Conservation (phyloP, 495 filamentous ascomycete species). For the Penicillium parvum region DNA sequence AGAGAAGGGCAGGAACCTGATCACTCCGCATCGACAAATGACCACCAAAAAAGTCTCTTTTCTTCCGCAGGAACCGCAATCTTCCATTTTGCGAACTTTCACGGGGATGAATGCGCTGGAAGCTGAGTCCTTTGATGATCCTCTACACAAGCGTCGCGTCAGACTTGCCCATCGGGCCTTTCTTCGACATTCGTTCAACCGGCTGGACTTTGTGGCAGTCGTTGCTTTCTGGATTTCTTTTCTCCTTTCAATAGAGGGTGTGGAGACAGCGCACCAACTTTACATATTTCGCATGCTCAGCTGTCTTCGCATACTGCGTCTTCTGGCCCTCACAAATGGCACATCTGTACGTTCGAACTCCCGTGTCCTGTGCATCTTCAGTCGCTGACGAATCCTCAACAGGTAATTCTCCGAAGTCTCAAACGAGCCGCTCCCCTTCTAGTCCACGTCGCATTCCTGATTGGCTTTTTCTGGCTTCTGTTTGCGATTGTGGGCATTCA, state of each 20-base stretch:
- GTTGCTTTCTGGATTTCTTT: slow-evolving; percentile 94
- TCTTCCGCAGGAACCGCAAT: slow-evolving; percentile 44
- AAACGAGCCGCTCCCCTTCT: slow-evolving; percentile 93
- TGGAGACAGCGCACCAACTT: slow-evolving; percentile 64
- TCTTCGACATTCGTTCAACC: slow-evolving; percentile 90
- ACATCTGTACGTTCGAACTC: slow-evolving; percentile 58
- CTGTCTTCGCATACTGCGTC: slow-evolving; percentile 82
- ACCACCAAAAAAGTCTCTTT: slow-evolving; percentile 49
- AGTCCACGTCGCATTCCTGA: slow-evolving; percentile 92
- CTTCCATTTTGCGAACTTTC: slow-evolving; percentile 77
- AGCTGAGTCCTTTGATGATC: slow-evolving; percentile 52
- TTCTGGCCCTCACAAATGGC: slow-evolving; percentile 85
- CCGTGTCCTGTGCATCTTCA: background rate
- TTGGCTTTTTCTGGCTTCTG: slow-evolving; percentile 97
- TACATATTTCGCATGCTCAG: slow-evolving; percentile 96
- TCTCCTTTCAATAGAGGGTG: slow-evolving; percentile 57
- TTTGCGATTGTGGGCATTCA: slow-evolving; percentile 97
- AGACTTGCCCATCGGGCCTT: slow-evolving; percentile 89
- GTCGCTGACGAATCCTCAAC: slow-evolving; percentile 19
- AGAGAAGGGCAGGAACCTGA: slow-evolving; percentile 70
- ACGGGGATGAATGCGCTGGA: slow-evolving; percentile 63
- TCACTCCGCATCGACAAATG: slow-evolving; percentile 70
- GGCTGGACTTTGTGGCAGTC: slow-evolving; percentile 93
- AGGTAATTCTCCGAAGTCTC: slow-evolving; percentile 89
- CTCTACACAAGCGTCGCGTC: slow-evolving; percentile 75